Percentiles rank a stretch among this genome's conserved stretches.
These are phyloP conservation scores for Protomyces arabidopsidicola DNA, from an alignment of 1,139 yeast genomes.

Conservation along the genomic window DNA sequence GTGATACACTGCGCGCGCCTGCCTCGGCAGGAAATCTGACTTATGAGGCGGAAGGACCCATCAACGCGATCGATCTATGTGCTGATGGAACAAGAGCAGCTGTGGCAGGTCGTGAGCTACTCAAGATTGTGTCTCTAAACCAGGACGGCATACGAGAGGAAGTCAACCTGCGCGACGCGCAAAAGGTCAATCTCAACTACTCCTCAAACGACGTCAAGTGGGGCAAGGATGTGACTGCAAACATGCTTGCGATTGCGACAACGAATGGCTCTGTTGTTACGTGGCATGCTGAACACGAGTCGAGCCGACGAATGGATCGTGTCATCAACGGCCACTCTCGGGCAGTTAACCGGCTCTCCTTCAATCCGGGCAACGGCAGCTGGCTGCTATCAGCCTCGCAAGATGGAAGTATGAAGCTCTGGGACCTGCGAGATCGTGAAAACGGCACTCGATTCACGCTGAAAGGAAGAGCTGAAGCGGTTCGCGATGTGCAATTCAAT, in stretches of 20 bases:
- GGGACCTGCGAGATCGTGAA: constrained; percentile 45
- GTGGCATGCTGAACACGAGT: constrained; percentile 30
- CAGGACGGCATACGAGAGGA: constrained; percentile 31
- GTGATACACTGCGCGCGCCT: background rate
- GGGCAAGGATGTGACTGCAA: constrained; percentile 38
- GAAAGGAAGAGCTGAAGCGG: constrained; percentile 48
- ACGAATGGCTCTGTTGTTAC: constrained; percentile 32
- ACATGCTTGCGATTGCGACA: constrained; percentile 33
- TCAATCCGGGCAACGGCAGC: constrained; percentile 54
- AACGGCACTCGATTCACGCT: constrained; percentile 39
- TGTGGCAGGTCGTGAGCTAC: constrained; percentile 31
- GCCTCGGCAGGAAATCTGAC: background rate
- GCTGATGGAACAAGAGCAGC: constrained; percentile 13
- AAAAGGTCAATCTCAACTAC: constrained; percentile 31
- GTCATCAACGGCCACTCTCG: constrained; percentile 64
- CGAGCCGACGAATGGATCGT: constrained; percentile 15
- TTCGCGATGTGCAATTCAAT: constrained; percentile 44
- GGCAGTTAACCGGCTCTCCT: constrained; percentile 75
- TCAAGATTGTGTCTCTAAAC: constrained; percentile 37
- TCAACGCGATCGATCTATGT: constrained; percentile 21
- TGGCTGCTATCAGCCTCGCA: constrained; percentile 78
- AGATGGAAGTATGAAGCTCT: constrained; percentile 79
- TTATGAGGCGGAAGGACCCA: constrained; percentile 4
- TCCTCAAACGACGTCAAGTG: constrained; percentile 39
- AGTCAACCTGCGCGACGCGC: constrained; percentile 31